Percentiles rank a stretch among this genome's conserved stretches.
phyloP scores from a whole-genome alignment of 2,329 filamentous ascomycete species.

The Thielaviopsis cerberus region DNA sequence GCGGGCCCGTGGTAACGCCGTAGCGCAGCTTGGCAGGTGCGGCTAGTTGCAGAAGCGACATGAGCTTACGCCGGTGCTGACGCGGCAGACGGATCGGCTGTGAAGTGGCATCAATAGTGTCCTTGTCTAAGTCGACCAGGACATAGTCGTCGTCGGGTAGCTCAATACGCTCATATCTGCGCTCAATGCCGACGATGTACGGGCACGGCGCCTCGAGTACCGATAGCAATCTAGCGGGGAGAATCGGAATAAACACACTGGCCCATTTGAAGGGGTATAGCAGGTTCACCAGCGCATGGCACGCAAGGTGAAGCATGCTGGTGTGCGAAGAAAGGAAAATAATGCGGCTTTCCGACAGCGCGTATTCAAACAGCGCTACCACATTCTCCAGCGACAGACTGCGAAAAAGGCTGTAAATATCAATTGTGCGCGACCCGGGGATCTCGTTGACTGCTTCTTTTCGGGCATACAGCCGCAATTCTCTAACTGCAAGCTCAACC shows the following conservation, averaged over 20 bases:
- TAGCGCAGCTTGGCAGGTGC: constrained; percentile 78
- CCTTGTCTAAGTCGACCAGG: constrained; percentile 78
- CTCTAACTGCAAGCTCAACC: constrained; percentile 76
- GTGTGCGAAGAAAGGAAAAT: constrained; percentile 92
- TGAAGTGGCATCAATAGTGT: constrained; percentile 70
- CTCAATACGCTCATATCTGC: constrained; percentile 69
- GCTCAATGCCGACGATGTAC: constrained; percentile 90
- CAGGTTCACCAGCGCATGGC: constrained; percentile 66
- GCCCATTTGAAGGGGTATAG: constrained; percentile 86
- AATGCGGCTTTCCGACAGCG: constrained; percentile 80
- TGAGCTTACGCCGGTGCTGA: constrained; percentile 75
- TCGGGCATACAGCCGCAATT: constrained; percentile 76
- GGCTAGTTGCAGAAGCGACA: constrained; percentile 71
- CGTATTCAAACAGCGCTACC: constrained; percentile 80
- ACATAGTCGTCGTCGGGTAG: constrained; percentile 92
- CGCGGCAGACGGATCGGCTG: constrained; percentile 64
- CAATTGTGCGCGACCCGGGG: constrained; percentile 74
- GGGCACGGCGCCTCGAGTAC: constrained; percentile 88
- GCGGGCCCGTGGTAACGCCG: constrained; percentile 73
- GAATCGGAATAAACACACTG: constrained; percentile 80
- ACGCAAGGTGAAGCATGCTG: constrained; percentile 86
- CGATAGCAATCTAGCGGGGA: constrained; percentile 73
- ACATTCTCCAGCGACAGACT: constrained; percentile 83
- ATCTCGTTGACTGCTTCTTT: constrained; percentile 88
- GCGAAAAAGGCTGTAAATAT: constrained; percentile 83